Conservation (phyloP, 164 flowering plant genomes). For the Sextonia rubra region DNA sequence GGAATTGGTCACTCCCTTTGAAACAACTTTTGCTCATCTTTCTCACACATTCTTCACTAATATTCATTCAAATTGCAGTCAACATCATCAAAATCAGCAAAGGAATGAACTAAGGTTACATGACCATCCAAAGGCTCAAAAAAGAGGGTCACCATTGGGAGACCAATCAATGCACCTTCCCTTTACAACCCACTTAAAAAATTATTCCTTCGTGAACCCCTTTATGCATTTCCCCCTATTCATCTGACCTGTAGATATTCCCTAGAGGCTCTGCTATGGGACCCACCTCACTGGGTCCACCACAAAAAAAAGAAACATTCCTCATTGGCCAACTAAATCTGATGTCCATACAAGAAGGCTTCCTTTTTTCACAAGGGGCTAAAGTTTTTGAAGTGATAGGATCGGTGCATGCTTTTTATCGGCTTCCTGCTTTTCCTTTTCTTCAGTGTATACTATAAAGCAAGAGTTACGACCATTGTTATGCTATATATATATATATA, state of each 20-base stretch:
- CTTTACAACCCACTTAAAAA: slow-evolving; percentile 1
- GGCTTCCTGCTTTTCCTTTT: slow-evolving; percentile 5
- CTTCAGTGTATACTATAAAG: slow-evolving; percentile 7
- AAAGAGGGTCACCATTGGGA: not conserved
- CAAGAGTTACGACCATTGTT: not conserved
- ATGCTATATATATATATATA: not conserved
- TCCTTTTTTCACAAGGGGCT: not conserved
- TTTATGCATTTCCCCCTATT: slow-evolving; percentile 1
- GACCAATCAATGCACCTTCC: not conserved
- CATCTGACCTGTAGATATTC: slow-evolving; percentile 6
- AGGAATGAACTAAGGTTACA: not conserved
- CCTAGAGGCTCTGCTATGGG: not conserved
- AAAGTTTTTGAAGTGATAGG: not conserved
- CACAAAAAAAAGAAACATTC: not conserved
- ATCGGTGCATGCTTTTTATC: slow-evolving; percentile 8
- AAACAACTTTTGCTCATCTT: too few relatives aligned
- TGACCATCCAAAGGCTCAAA: not conserved
- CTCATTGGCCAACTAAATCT: not conserved
- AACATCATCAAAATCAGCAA: not conserved
- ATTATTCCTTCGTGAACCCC: not conserved
- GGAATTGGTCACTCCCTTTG: too few relatives aligned
- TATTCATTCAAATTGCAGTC: not conserved
- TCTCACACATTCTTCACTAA: not conserved
- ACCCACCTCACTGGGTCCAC: not conserved
- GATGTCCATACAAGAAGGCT: slow-evolving; percentile 2